Evolutionary conservation across 371 early-diverging fungal species (phyloP).

Genomic region (Mortierella sp.): DNA sequence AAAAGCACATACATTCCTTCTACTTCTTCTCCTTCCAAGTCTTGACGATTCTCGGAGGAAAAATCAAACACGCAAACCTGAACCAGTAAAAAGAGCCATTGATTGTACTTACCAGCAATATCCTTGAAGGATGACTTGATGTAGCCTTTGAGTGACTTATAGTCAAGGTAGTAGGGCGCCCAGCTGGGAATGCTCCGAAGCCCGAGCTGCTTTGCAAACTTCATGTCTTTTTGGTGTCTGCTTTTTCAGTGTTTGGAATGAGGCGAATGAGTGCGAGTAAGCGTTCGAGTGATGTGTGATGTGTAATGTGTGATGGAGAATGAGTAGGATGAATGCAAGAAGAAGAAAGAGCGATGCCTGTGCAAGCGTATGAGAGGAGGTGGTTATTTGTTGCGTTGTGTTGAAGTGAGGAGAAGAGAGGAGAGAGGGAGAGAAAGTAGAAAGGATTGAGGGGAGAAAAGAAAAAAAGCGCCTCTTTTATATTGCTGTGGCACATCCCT

Average conservation of each 20-base stretch:
- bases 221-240: conserved; percentile 55
- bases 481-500: no score
- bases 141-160: conserved; percentile 65
- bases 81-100: neutral
- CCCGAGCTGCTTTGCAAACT: conserved; percentile 75
- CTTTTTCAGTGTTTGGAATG: neutral
- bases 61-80: neutral
- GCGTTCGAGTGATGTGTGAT: neutral
- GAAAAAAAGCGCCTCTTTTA: neutral
- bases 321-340: neutral
- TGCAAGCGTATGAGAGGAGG: neutral
- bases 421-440: neutral
- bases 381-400: neutral
- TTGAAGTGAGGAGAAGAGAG: neutral
- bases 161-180: conserved; percentile 71
- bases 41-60: neutral
- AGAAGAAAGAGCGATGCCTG: neutral
- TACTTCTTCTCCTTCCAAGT: neutral
- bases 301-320: neutral
- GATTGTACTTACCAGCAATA: conserved; percentile 28
- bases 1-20: no score
- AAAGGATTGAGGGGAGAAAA: neutral
- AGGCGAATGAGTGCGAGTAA: neutral
- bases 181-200: conserved; percentile 70
- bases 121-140: conserved; percentile 57